A percentile compares a stretch with the other conserved stretches of the same genome.
Conservation (phyloP, 768 basidiomycete species). For the Lactarius pseudohatsudake region DNA sequence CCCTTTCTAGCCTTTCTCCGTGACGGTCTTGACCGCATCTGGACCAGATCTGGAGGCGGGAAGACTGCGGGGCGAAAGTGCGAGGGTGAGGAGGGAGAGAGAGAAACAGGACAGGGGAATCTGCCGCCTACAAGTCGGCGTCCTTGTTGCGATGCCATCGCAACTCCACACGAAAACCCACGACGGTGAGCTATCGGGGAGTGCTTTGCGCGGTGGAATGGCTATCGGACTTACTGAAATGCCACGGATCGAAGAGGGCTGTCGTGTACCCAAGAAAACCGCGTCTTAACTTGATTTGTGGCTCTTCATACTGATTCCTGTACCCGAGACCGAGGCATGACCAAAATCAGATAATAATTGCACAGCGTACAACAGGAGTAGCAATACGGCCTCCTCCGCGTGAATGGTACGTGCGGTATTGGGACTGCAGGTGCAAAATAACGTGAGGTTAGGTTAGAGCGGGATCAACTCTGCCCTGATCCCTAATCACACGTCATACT, state of each 20-base stretch:
- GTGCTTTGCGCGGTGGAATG: slow-evolving; percentile 3
- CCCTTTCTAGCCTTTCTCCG: slow-evolving; percentile 16
- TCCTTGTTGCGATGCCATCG: slow-evolving; percentile 29
- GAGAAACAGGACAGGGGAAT: background rate
- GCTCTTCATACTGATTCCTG: background rate
- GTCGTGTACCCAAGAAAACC: background rate
- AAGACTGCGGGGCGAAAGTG: background rate
- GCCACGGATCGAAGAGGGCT: slow-evolving; percentile 13
- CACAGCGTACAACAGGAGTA: too few species aligned
- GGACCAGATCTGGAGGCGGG: background rate
- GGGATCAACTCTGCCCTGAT: too few species aligned
- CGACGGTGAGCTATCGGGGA: background rate
- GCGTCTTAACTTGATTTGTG: background rate
- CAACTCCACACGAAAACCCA: background rate
- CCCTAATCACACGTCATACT: too few species aligned
- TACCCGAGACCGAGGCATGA: too few species aligned
- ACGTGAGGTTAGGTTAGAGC: too few species aligned
- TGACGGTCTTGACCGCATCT: background rate
- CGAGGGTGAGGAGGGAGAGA: background rate
- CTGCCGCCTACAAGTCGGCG: slow-evolving; percentile 19
- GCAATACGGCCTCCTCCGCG: too few species aligned
- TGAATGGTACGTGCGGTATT: too few species aligned
- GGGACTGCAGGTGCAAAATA: too few species aligned
- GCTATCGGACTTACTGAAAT: slow-evolving; percentile 17
- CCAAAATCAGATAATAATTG: too few species aligned